Conservation (phyloP, 306 rosid species). For the Lathyrus tuberosus region DNA sequence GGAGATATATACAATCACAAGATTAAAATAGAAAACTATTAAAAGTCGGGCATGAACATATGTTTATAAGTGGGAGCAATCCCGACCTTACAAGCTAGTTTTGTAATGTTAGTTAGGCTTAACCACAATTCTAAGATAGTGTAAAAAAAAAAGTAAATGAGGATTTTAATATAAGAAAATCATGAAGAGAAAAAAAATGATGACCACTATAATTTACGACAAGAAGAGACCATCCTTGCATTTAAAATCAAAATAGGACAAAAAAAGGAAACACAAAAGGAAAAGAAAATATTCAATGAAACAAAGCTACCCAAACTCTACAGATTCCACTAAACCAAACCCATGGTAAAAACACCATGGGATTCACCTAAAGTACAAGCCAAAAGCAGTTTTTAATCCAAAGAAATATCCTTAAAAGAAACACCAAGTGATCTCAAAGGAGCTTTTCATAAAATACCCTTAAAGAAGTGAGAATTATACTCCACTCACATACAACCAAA, state of each 20-base stretch:
- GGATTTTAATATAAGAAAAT: conserved; percentile 1
- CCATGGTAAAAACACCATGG: conserved; percentile 15
- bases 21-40: conserved; percentile 5
- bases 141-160: conserved; percentile 26
- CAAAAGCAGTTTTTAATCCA: conserved; percentile 2
- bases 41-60: no score
- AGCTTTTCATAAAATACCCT: conserved; percentile 2
- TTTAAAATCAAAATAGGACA: conserved; percentile 1
- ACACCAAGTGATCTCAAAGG: background rate
- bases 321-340: conserved; percentile 3
- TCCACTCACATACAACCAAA: conserved; percentile 13
- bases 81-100: no score
- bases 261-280: background rate
- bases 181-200: background rate
- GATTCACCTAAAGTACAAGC: background rate
- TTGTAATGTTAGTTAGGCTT: no score
- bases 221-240: background rate
- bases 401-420: conserved; percentile 22
- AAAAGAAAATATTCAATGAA: background rate
- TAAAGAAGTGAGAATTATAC: conserved; percentile 3
- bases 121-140: no score
- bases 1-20: conserved; percentile 11
- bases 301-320: background rate
- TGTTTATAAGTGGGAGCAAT: no score
- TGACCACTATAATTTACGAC: background rate